phyloP scores from a whole-genome alignment of 768 basidiomycete species.

The Boletus coccyginus region DNA sequence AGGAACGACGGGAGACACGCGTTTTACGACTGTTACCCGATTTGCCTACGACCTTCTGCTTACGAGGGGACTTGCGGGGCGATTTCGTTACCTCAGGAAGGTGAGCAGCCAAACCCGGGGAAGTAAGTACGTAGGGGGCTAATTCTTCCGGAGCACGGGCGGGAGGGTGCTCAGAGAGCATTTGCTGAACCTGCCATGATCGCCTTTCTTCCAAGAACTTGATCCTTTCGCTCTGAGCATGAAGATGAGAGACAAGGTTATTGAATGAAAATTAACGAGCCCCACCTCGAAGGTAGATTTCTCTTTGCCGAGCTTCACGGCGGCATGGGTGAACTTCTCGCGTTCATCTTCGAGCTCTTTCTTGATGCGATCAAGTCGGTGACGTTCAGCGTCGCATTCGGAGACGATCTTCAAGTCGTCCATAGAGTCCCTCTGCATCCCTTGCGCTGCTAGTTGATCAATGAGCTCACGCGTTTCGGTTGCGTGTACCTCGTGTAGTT shows the following conservation, averaged over 20 bases:
- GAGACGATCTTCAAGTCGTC: conserved; percentile 52
- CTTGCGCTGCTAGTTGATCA: conserved; percentile 49
- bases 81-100: conserved; percentile 38
- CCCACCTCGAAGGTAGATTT: conserved; percentile 63
- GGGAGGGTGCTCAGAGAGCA: conserved; percentile 56
- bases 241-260: conserved; percentile 1
- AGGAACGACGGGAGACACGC: conserved; percentile 46
- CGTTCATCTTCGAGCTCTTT: conserved; percentile 65
- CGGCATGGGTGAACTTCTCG: conserved; percentile 59
- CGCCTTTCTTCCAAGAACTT: conserved; percentile 67
- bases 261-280: neutral
- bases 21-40: conserved; percentile 43
- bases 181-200: conserved; percentile 65
- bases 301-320: conserved; percentile 62
- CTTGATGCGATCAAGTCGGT: conserved; percentile 50
- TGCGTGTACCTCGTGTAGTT: conserved; percentile 41
- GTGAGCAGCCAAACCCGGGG: conserved; percentile 22
- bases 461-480: conserved; percentile 52
- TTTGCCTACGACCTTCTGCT: conserved; percentile 48
- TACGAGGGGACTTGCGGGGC: conserved; percentile 43
- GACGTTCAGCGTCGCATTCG: conserved; percentile 51
- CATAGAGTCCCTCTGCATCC: conserved; percentile 33
- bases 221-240: conserved; percentile 54
- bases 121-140: conserved; percentile 9
- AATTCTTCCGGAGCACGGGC: conserved; percentile 30